Conservation (phyloP, 2,329 filamentous ascomycete species). For the Claviceps sp. region DNA sequence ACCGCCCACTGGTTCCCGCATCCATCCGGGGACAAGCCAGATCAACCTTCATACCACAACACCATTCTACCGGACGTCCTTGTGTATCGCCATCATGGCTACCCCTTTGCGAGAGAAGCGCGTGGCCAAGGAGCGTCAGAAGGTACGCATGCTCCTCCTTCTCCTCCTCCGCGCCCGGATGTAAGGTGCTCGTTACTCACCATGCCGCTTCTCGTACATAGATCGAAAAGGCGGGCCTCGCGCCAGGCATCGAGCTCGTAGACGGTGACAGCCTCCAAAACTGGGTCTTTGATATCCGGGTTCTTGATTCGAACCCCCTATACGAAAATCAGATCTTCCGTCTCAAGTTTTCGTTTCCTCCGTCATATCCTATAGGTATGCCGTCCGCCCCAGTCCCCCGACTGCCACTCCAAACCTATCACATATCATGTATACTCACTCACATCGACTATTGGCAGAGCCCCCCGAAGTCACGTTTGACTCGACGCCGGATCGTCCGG, state of each 20-base stretch:
- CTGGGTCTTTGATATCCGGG: conserved; percentile 85
- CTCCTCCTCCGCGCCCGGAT: too few relatives aligned
- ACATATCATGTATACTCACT: background rate
- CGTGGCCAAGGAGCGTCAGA: conserved; percentile 18
- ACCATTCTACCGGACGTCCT: background rate
- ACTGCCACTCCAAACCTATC: background rate
- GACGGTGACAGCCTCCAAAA: conserved; percentile 60
- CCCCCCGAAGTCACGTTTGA: conserved; percentile 90
- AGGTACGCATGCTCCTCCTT: conserved; percentile 9
- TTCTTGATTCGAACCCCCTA: conserved; percentile 81
- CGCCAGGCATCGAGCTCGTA: conserved; percentile 64
- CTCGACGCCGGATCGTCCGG: conserved; percentile 46
- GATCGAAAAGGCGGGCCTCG: conserved; percentile 41
- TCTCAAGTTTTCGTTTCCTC: conserved; percentile 74
- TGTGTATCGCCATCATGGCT: conserved; percentile 11
- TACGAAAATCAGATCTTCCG: conserved; percentile 72
- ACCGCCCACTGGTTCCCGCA: background rate
- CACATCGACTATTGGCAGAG: conserved; percentile 37
- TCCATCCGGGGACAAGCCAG: background rate
- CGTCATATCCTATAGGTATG: conserved; percentile 79
- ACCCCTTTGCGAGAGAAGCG: conserved; percentile 14
- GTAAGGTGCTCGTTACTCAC: conserved; percentile 8
- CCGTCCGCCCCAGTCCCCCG: background rate
- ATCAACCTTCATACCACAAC: background rate
- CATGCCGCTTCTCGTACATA: conserved; percentile 14